These are phyloP conservation scores for Plasmodium vivax DNA, from an alignment of 169 alveolate species.

Conservation along the genomic window DNA sequence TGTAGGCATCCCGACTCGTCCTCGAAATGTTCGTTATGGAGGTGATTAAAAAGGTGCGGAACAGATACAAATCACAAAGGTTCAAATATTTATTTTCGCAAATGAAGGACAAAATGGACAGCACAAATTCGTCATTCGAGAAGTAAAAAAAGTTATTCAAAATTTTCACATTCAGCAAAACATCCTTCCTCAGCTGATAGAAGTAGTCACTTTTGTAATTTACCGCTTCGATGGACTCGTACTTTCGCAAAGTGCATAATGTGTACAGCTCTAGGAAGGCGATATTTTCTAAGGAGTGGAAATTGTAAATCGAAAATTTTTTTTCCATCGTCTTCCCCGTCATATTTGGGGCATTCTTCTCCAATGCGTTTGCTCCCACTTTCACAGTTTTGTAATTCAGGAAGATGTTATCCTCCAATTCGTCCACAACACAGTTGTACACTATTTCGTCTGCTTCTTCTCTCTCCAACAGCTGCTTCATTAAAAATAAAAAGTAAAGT, in stretches of 20 bases:
- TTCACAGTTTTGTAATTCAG: slow-evolving; percentile 45
- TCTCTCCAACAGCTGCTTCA: slow-evolving; percentile 7
- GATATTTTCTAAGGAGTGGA: slow-evolving; percentile 55
- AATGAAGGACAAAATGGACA: slow-evolving; percentile 57
- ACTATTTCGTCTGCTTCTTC: background rate
- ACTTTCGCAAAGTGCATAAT: slow-evolving; percentile 54
- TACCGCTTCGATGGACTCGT: slow-evolving; percentile 23
- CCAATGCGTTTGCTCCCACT: background rate
- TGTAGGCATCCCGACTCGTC: slow-evolving; percentile 62
- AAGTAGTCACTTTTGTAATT: slow-evolving; percentile 40
- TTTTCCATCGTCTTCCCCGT: background rate
- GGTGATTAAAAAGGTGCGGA: slow-evolving; percentile 40
- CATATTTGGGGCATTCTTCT: background rate
- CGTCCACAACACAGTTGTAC: background rate
- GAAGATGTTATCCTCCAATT: slow-evolving; percentile 58
- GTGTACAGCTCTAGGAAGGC: slow-evolving; percentile 51
- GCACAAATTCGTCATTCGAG: slow-evolving; percentile 60
- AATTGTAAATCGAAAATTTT: slow-evolving; percentile 38
- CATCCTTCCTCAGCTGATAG: slow-evolving; percentile 21
- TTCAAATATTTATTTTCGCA: slow-evolving; percentile 74
- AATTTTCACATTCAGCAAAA: slow-evolving; percentile 46
- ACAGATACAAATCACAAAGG: slow-evolving; percentile 54
- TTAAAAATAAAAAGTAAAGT: slow-evolving; percentile 26
- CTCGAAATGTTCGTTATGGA: slow-evolving; percentile 64
- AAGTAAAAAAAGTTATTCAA: slow-evolving; percentile 38